Conservation (phyloP, 1,284 basidiomycete species). For the Volvariella surrecta region DNA sequence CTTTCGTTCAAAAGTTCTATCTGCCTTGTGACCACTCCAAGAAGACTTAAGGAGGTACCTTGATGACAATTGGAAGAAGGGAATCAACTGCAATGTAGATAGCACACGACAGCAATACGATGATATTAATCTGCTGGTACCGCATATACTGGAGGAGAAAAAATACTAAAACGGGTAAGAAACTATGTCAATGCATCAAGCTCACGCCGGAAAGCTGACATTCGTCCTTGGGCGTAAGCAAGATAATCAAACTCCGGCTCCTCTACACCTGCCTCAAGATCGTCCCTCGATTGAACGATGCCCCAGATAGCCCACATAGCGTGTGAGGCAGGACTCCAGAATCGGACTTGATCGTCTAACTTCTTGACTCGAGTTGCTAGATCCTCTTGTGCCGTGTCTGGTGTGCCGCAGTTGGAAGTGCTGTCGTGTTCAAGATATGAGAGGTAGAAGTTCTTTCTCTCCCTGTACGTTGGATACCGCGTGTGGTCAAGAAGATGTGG, state of each 20-base stretch:
- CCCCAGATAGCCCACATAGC: constrained; percentile 93
- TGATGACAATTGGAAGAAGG: too few species aligned
- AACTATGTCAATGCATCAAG: constrained; percentile 36
- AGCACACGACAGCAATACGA: too few species aligned
- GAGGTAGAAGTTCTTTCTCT: constrained; percentile 77
- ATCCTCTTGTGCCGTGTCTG: constrained; percentile 21
- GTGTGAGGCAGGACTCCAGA: constrained; percentile 85
- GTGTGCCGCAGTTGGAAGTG: constrained; percentile 21
- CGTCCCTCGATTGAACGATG: constrained; percentile 81
- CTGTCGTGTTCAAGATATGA: constrained; percentile 64
- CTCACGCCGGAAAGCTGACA: constrained; percentile 53
- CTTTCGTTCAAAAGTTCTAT: too few species aligned
- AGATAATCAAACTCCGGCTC: constrained; percentile 76
- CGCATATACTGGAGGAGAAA: constrained; percentile 2
- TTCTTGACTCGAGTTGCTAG: constrained; percentile 30
- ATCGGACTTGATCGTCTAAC: constrained; percentile 70
- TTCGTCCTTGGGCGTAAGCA: constrained; percentile 57
- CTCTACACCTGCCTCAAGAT: constrained; percentile 50
- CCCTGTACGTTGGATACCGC: constrained; percentile 64
- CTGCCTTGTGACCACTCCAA: too few species aligned
- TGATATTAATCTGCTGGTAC: too few species aligned
- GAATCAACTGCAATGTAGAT: too few species aligned
- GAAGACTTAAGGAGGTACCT: too few species aligned
- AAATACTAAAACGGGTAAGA: constrained; percentile 14
- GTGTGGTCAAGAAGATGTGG: constrained; percentile 68